Evolutionary conservation across 768 basidiomycete genomes (phyloP), one percentile per base, ranked within the genome.

Genomic region (Paxillus involutus): DNA sequence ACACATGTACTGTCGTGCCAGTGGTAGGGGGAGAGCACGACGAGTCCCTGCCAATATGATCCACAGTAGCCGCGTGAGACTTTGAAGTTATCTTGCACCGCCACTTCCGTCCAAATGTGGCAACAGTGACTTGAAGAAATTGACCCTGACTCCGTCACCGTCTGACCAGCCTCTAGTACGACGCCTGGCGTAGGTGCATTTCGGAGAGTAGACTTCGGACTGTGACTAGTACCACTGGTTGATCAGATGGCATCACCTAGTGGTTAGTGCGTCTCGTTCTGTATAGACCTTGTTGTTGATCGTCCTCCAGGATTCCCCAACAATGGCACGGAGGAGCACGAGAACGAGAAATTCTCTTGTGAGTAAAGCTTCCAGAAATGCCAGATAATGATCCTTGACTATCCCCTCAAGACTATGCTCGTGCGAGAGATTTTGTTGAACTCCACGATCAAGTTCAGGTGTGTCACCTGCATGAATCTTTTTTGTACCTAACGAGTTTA

Each of bases 371-470:
- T 30, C 4, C 29, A 16, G 36, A 37, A 47, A 9, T 10, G 41
- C 41, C 39, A 33, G 26, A 26, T 6, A 26, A 26, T 26, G 26
- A 26, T 5, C 26, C 45, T 30, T 48, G 40, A 48, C 33, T 14
- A 4, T 36, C 24, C 17, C 2, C 13, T 42, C 51, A 44, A 79
- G 77, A 75, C 52, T 60, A 63, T 41, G 64, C 66, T 51, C 76
- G 71, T 24, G 78, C 82, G 39, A 75, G 75, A 53, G 90, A 94
- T 58, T 94, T 89, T 63, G 77, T 91, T 21, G 89, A 93, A 45
- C 81, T 96, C n/a, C 91, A 94, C 71, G 85, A 91, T 58, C 91
- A 96, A 75, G 90, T 96, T 49, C 80, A 93, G 76, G 94, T 92
- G 59, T 13, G 69, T 33, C 43, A 29, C 41, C 37, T 47, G 13